Conservation (phyloP, 2,329 filamentous ascomycete genomes). For the Juglanconis juglandina region DNA sequence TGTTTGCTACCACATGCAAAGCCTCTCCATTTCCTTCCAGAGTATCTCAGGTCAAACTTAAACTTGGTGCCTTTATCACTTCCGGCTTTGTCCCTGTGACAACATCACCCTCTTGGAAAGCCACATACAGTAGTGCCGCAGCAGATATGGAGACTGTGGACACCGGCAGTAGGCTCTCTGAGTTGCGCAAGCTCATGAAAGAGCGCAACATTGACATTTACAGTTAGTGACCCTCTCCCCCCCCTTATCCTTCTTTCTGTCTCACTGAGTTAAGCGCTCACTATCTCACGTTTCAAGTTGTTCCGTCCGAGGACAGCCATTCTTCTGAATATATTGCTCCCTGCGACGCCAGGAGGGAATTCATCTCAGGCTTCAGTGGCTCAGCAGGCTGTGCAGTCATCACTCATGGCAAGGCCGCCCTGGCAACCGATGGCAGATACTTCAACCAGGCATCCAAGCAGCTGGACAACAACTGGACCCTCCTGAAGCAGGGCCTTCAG, state of each 20-base stretch:
- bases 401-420: constrained; percentile 77
- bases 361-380: constrained; percentile 89
- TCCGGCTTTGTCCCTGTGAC: not conserved
- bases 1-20: constrained; percentile 1
- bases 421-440: constrained; percentile 94
- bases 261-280: constrained; percentile 32
- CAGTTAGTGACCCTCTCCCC: constrained; percentile 55
- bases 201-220: constrained; percentile 86
- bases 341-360: constrained; percentile 89
- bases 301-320: constrained; percentile 95
- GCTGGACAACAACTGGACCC: constrained; percentile 83
- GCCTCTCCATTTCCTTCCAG: not conserved
- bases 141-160: constrained; percentile 69
- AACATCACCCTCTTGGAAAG: not conserved
- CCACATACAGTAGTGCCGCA: not conserved
- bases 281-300: constrained; percentile 54
- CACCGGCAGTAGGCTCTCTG: constrained; percentile 71
- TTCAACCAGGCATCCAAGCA: constrained; percentile 95
- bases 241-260: not conserved
- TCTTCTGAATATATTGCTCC: constrained; percentile 96
- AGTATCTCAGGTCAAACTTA: not conserved
- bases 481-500: constrained; percentile 89
- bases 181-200: constrained; percentile 82
- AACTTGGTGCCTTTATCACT: not conserved
- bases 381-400: constrained; percentile 92